Conservation (phyloP, 805 yeast species). For the Ogataea pini region DNA sequence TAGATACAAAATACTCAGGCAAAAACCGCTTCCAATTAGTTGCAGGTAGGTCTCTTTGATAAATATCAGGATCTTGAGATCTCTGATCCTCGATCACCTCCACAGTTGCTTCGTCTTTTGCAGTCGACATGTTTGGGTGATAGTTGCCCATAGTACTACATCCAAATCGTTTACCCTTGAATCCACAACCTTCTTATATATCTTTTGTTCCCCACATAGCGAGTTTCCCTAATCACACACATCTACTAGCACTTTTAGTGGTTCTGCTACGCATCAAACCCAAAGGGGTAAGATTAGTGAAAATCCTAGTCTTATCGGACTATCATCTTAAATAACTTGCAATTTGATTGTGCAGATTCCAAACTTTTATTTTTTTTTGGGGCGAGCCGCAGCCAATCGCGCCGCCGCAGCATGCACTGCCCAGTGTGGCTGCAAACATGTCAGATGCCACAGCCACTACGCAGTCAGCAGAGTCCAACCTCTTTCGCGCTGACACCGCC, state of each 20-base stretch:
- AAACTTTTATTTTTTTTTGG: not conserved
- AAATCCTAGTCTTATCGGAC: conserved; percentile 1
- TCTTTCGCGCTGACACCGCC: not conserved
- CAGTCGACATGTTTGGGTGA: not conserved
- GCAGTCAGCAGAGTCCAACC: conserved; percentile 13
- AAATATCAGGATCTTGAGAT: conserved; percentile 2
- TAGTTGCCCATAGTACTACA: too few relatives aligned
- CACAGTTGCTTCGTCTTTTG: not conserved
- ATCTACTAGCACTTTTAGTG: too few relatives aligned
- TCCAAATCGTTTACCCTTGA: too few relatives aligned
- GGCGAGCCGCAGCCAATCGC: not conserved
- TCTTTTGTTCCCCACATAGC: too few relatives aligned
- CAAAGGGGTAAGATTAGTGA: not conserved
- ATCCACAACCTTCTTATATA: too few relatives aligned
- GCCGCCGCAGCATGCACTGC: not conserved
- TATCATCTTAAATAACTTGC: not conserved
- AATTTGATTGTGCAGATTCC: not conserved
- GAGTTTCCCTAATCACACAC: too few relatives aligned
- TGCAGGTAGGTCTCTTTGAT: conserved; percentile 12
- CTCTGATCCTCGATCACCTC: not conserved
- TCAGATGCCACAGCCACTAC: conserved; percentile 3
- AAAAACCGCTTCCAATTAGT: conserved; percentile 12
- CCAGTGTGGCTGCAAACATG: not conserved
- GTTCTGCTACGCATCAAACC: not conserved
- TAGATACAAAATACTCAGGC: conserved; percentile 9